A percentile compares a stretch with the other conserved stretches of the same genome.
phyloP scores from a whole-genome alignment of 2,329 filamentous ascomycete species.

The Colletotrichum brevisporum region DNA sequence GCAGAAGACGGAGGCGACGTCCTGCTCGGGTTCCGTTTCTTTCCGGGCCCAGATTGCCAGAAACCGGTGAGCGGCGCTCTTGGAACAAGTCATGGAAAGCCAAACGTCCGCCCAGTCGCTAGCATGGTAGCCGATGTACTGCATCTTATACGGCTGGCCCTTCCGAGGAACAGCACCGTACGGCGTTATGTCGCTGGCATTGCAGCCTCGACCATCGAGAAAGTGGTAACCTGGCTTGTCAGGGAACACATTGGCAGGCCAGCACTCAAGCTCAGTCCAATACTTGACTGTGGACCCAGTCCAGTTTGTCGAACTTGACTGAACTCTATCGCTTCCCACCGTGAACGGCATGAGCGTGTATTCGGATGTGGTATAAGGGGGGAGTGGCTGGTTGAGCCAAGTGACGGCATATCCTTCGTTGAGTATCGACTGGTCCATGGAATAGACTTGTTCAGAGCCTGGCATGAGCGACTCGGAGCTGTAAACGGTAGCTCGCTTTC shows the following conservation, averaged over 20 bases:
- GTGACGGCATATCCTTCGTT: conserved; percentile 61
- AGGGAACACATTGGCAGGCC: conserved; percentile 50
- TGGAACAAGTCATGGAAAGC: conserved; percentile 52
- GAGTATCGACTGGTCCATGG: conserved; percentile 53
- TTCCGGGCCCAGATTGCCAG: conserved; percentile 45
- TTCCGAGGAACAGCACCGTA: too few species aligned
- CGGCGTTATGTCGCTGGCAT: conserved; percentile 45
- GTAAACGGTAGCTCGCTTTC: too few species aligned
- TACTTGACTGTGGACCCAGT: conserved; percentile 49
- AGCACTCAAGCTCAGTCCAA: conserved; percentile 56
- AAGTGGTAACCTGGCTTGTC: conserved; percentile 46
- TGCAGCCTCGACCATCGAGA: conserved; percentile 56
- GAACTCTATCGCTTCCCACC: conserved; percentile 7
- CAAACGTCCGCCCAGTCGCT: conserved; percentile 48
- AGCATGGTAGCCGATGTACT: conserved; percentile 60
- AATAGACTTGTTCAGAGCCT: too few species aligned
- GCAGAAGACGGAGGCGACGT: conserved; percentile 58
- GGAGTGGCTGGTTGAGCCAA: conserved; percentile 60
- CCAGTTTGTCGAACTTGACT: conserved; percentile 43
- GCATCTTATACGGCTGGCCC: conserved; percentile 46
- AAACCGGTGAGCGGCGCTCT: conserved; percentile 54
- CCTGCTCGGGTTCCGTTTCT: conserved; percentile 1
- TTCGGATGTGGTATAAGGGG: conserved; percentile 58
- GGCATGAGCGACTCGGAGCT: too few species aligned
- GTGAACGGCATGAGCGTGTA: conserved; percentile 61